A percentile compares a stretch with the other conserved stretches of the same genome.
phyloP scores from a whole-genome alignment of 1,284 basidiomycete genomes.

The Leccinum fuscescens region DNA sequence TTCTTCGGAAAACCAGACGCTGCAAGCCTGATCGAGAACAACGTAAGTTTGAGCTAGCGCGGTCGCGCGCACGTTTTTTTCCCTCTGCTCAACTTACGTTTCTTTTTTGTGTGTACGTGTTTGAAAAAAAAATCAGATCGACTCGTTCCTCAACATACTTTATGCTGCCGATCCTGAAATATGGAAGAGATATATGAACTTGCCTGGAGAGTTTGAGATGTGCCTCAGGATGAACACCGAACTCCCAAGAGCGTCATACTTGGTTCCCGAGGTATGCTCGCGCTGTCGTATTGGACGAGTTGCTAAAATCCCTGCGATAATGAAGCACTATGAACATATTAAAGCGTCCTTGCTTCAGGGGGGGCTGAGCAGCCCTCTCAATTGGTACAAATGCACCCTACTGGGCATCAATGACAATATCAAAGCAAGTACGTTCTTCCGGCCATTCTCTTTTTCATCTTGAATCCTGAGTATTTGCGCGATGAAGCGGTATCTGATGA shows the following conservation, averaged over 20 bases:
- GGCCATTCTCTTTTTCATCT: background rate
- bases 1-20: slow-evolving; percentile 34
- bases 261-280: slow-evolving; percentile 32
- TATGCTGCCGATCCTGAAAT: slow-evolving; percentile 34
- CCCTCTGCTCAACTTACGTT: background rate
- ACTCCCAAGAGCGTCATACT: slow-evolving; percentile 29
- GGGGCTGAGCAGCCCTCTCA: slow-evolving; percentile 32
- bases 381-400: slow-evolving; percentile 29
- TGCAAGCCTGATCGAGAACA: slow-evolving; percentile 29
- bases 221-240: slow-evolving; percentile 29
- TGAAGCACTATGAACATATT: slow-evolving; percentile 30
- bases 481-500: slow-evolving; percentile 24
- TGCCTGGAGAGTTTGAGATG: slow-evolving; percentile 32
- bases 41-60: slow-evolving; percentile 21
- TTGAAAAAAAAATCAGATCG: slow-evolving; percentile 20
- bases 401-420: slow-evolving; percentile 25
- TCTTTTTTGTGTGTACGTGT: background rate
- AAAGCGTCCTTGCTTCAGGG: slow-evolving; percentile 25
- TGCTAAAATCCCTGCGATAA: background rate
- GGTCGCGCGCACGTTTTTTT: background rate
- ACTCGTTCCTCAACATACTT: slow-evolving; percentile 32
- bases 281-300: background rate
- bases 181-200: slow-evolving; percentile 36
- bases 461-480: background rate
- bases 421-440: slow-evolving; percentile 20